Percentiles rank a stretch among this genome's conserved stretches.
Conservation (phyloP, 1,284 basidiomycete species). For the Rhodotorula sp. region DNA sequence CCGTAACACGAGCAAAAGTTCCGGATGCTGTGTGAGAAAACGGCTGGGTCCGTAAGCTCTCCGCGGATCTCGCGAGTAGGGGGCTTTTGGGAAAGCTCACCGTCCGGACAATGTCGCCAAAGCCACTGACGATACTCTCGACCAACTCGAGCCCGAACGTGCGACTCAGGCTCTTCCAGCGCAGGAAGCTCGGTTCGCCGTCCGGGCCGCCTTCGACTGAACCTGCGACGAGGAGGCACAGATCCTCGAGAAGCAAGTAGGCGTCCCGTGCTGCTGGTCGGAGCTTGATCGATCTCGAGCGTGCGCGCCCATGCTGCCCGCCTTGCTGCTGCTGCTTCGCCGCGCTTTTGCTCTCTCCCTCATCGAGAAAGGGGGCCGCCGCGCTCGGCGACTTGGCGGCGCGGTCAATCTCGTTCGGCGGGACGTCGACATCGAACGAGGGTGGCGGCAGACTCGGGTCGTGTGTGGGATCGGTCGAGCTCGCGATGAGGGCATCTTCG, state of each 20-base stretch:
- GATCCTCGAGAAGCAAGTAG: slow-evolving; percentile 81
- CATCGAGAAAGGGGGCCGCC: background rate
- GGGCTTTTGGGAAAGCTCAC: slow-evolving; percentile 49
- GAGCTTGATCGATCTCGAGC: slow-evolving; percentile 59
- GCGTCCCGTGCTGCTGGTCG: slow-evolving; percentile 81
- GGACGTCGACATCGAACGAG: slow-evolving; percentile 37
- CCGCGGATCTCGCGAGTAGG: background rate
- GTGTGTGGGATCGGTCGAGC: background rate
- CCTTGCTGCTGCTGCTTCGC: background rate
- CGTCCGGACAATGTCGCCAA: slow-evolving; percentile 79
- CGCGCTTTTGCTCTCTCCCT: background rate
- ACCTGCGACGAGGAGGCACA: slow-evolving; percentile 73
- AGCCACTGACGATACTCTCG: slow-evolving; percentile 94
- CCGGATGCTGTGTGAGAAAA: slow-evolving; percentile 61
- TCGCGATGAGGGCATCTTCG: slow-evolving; percentile 52
- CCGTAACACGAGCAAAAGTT: slow-evolving; percentile 77
- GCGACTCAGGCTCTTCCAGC: slow-evolving; percentile 78
- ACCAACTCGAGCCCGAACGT: slow-evolving; percentile 94
- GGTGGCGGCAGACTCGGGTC: slow-evolving; percentile 23
- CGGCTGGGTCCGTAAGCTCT: background rate
- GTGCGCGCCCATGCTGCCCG: background rate
- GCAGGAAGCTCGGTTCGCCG: slow-evolving; percentile 74
- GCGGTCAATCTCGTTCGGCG: slow-evolving; percentile 27
- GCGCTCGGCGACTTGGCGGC: slow-evolving; percentile 1
- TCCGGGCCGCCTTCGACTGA: slow-evolving; percentile 42